Base-by-base conservation (phyloP, 805 yeast genomes). In the Saturnispora dispora region DNA sequence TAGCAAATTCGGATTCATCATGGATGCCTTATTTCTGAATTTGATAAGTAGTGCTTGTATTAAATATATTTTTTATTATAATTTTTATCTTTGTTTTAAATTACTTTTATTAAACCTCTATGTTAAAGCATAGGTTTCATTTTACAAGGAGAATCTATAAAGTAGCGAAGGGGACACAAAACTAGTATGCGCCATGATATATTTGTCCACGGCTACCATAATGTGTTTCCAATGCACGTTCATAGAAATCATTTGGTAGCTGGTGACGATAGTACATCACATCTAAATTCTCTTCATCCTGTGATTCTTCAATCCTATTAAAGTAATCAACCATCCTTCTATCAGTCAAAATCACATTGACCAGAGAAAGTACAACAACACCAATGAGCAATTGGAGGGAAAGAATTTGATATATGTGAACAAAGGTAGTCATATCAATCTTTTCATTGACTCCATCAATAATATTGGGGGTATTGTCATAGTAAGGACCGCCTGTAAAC, bases 11-110 rank as follows among this genome's bases (percentile, higher is more conserved):
- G 5, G 99, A 93, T 60, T 82, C 89, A 15, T 75, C 87, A 57
- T 93, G 96, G 89, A 88, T 93, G 96, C 93, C 99, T 1, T 93
- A 88, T 71, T 79, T 89, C 59, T 89, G 10, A 25, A 20, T 17
- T 23, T 20, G 22, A 13, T 39, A 13, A 17, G 10, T 45, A 9
- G 28, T 10, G 33, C 9, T 47, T 43, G 23, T 46, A 47, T 23
- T 45, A 32, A 22, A 46, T 11, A 3, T 39, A 10, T 41, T 43
- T 42, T n/a, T 32, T 49, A 9, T 25, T 25, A 25, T 7, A 17
- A 13, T 4, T n/a, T 3, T 46, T 43, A 23, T 39, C 42, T 42
- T 28, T 41, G 32, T 37, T 35, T 35, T 43, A 20, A 18, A 3
- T 45, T 35, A 33, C 20, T 36, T 36, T 36, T 36, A 36, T 36